Evolutionary conservation across 257 asterid species (phyloP), one percentile per base, ranked within the genome.

Genomic region (Salvia rosmarinus): DNA sequence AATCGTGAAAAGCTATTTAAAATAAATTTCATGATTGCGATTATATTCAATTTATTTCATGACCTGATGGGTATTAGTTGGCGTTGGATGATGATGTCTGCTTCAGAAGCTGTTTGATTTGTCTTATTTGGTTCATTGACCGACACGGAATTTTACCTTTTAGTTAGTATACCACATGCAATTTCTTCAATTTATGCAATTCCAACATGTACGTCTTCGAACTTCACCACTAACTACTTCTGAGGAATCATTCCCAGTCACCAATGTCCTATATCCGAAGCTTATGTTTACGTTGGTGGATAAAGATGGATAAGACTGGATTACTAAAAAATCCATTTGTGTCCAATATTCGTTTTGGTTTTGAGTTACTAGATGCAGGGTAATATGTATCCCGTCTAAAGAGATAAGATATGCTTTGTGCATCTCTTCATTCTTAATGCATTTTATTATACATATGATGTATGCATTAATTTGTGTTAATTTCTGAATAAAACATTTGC

Each of bases 1-100:
- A n/a, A n/a, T 72, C 6, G 30, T 25, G 2, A 3, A 25, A 25
- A 25, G 30, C 30, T 25, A 1, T 25, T 25, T 25, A 1, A 25
- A 63, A 11, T 14, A 0, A 46, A 55, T 50, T 64, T 58, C 46
- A 51, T 52, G 9, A 8, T 28, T 63, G 67, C 43, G 17, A 3
- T 35, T 14, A 12, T 20, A 49, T 47, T 73, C 72, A 9, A 62
- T 20, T 20, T 63, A 40, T 43, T 16, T 68, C 19, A 56, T 35
- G 49, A 28, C 25, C 34, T 14, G 56, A 39, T 56, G 75, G 28
- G 67, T 56, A 56, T 42, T 43, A 25, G 46, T 25, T n/a, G 43
- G n/a, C 6, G 9, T 52, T 6, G 25, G 44, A 58, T 44, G 28
- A 30, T 44, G 13, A 42, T 28, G 32, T 57, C 50, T 43, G 14